Evolutionary conservation across 148 eudicot species (phyloP).

Genomic region (Silene conica): DNA sequence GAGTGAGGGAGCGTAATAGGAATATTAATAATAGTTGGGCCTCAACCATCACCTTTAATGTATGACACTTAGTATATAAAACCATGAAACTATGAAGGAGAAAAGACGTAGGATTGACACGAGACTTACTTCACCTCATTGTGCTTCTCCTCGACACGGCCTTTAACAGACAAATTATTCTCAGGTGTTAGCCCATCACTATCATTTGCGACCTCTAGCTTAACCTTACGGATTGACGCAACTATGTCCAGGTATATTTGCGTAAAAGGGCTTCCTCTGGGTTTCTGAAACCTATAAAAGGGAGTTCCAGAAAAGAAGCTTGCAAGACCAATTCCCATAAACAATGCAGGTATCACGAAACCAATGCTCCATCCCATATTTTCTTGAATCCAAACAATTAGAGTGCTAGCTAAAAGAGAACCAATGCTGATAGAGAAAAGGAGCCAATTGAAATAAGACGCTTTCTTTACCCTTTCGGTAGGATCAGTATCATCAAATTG

Average conservation of each 20-base stretch:
- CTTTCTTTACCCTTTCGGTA: slow-evolving; percentile 37
- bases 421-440: slow-evolving; percentile 44
- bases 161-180: slow-evolving; percentile 29
- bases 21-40: too few species aligned
- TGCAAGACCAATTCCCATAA: slow-evolving; percentile 38
- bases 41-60: too few species aligned
- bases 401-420: slow-evolving; percentile 36
- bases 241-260: slow-evolving; percentile 40
- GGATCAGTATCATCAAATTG: slow-evolving; percentile 50
- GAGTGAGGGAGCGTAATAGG: too few species aligned
- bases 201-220: slow-evolving; percentile 29
- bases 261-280: slow-evolving; percentile 40
- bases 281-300: slow-evolving; percentile 43
- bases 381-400: slow-evolving; percentile 47
- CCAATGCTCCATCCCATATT: slow-evolving; percentile 45
- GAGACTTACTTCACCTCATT: slow-evolving; percentile 33
- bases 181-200: slow-evolving; percentile 28
- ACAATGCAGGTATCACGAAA: slow-evolving; percentile 37
- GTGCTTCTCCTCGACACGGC: slow-evolving; percentile 38
- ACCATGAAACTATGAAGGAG: not conserved
- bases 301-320: slow-evolving; percentile 41
- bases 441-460: slow-evolving; percentile 46
- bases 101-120: not conserved
- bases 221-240: slow-evolving; percentile 32
- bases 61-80: not conserved